Evolutionary conservation across 2,329 filamentous ascomycete species (phyloP).

Genomic region (Pseudogymnoascus sp.): DNA sequence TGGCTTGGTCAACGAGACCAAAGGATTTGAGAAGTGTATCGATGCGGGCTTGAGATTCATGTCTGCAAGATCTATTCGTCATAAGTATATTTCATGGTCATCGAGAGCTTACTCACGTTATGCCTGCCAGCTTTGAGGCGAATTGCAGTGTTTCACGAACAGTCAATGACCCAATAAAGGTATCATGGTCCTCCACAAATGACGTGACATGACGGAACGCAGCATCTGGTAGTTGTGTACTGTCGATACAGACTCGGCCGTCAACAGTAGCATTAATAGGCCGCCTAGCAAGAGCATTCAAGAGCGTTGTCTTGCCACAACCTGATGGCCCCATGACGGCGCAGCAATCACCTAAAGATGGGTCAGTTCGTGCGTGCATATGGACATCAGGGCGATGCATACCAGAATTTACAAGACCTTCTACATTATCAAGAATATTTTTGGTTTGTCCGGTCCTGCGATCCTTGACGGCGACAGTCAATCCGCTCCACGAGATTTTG

Average conservation of each 20-base stretch:
- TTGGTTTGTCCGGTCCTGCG: neutral
- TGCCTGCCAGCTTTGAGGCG: slow-evolving; percentile 31
- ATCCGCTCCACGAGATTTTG: neutral
- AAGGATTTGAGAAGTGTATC: neutral
- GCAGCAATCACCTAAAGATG: neutral
- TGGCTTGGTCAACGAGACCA: neutral
- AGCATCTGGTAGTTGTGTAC: slow-evolving; percentile 40
- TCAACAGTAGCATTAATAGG: slow-evolving; percentile 45
- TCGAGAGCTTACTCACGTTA: slow-evolving; percentile 34
- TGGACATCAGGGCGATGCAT: neutral
- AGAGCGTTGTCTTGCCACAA: slow-evolving; percentile 70
- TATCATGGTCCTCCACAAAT: slow-evolving; percentile 80
- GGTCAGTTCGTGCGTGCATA: neutral
- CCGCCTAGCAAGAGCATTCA: slow-evolving; percentile 66
- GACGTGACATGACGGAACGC: slow-evolving; percentile 58
- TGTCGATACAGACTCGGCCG: slow-evolving; percentile 55
- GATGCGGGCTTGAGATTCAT: neutral
- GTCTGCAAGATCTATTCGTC: neutral
- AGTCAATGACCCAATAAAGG: slow-evolving; percentile 68
- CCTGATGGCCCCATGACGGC: slow-evolving; percentile 71
- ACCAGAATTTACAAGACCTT: neutral
- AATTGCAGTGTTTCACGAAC: slow-evolving; percentile 71
- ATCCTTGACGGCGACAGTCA: neutral
- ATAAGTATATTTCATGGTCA: neutral
- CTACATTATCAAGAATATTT: neutral